phyloP scores from a whole-genome alignment of 352 stramenopile genomes.

The Pseudoperonospora humuli region DNA sequence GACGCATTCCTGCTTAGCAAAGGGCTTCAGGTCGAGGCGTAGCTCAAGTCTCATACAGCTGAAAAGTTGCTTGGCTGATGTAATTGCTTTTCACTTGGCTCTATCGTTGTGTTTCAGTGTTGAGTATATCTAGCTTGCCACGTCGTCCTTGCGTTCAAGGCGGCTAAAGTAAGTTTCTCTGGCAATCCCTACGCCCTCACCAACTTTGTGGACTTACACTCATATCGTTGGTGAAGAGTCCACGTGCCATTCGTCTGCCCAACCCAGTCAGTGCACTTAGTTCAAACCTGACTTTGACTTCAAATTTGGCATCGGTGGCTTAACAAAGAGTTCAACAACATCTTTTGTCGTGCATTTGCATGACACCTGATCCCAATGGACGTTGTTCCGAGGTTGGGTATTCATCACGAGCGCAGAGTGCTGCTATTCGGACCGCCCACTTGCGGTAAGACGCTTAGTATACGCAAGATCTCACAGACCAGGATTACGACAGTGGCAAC shows the following conservation, averaged over 20 bases:
- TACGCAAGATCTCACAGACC: too few relatives aligned
- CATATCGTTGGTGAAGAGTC: too few relatives aligned
- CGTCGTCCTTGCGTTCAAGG: slow-evolving; percentile 56
- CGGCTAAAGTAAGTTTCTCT: slow-evolving; percentile 45
- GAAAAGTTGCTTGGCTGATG: too few relatives aligned
- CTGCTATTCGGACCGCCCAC: slow-evolving; percentile 81
- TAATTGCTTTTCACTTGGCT: too few relatives aligned
- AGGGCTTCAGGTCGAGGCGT: slow-evolving; percentile 32
- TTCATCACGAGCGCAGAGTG: slow-evolving; percentile 97
- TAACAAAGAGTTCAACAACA: slow-evolving; percentile 99
- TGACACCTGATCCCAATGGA: slow-evolving; percentile 94
- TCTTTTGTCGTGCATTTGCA: slow-evolving; percentile 98
- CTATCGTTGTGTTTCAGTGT: too few relatives aligned
- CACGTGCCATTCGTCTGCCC: slow-evolving; percentile 61
- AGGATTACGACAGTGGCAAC: too few relatives aligned
- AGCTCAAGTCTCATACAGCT: not conserved
- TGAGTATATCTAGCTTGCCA: too few relatives aligned
- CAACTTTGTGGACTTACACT: too few relatives aligned
- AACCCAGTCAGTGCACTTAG: slow-evolving; percentile 77
- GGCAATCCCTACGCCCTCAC: slow-evolving; percentile 75
- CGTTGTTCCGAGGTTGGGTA: slow-evolving; percentile 96
- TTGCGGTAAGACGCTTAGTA: slow-evolving; percentile 97
- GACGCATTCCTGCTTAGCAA: slow-evolving; percentile 81
- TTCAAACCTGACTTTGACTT: slow-evolving; percentile 98
- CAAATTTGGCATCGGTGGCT: slow-evolving; percentile 97